These are phyloP conservation scores for Solanum clarkiae DNA, from an alignment of 257 asterid species.

Conservation along the genomic window DNA sequence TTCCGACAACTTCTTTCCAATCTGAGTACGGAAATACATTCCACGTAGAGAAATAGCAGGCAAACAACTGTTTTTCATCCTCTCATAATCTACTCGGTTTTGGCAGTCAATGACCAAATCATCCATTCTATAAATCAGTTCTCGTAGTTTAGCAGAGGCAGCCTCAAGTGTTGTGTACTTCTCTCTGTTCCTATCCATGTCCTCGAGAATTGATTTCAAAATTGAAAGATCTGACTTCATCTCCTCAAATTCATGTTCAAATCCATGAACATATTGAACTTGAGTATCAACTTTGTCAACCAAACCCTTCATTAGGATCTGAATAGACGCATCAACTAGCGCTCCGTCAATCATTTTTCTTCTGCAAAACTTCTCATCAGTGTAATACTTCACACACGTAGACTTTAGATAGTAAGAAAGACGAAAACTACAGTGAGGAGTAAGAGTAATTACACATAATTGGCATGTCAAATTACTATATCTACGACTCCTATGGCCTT, in stretches of 20 bases:
- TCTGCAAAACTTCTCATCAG: neutral
- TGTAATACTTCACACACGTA: neutral
- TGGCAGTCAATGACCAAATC: conserved; percentile 7
- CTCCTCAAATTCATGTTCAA: neutral
- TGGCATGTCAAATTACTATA: too few species aligned
- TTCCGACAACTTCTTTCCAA: conserved; percentile 6
- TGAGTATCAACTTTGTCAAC: neutral
- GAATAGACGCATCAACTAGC: neutral
- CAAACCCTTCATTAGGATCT: neutral
- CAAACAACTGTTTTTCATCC: neutral
- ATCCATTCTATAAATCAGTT: conserved; percentile 12
- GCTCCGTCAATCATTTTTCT: neutral
- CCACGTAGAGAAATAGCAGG: neutral
- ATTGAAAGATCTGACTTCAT: neutral
- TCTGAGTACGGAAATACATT: neutral
- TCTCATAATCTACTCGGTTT: neutral
- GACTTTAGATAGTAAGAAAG: neutral
- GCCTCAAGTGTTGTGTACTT: neutral
- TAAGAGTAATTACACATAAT: too few species aligned
- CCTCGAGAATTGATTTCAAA: conserved; percentile 3
- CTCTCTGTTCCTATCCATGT: neutral
- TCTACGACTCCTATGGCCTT: neutral
- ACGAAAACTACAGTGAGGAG: neutral
- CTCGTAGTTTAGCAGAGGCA: neutral
- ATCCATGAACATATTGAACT: neutral